phyloP scores from a whole-genome alignment of 1,284 basidiomycete genomes.

The Ganoderma lingzhi region DNA sequence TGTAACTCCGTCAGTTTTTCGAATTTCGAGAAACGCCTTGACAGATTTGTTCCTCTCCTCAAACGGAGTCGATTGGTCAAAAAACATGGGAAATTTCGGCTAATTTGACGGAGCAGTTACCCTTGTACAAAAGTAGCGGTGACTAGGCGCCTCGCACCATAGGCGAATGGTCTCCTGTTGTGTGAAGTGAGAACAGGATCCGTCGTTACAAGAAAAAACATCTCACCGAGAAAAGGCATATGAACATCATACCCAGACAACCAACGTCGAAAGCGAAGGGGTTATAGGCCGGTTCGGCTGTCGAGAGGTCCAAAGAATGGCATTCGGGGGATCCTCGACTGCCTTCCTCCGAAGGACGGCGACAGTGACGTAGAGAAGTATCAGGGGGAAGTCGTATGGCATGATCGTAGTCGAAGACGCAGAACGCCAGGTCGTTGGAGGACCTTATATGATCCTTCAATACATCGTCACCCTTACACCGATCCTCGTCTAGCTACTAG shows the following conservation, averaged over 20 bases:
- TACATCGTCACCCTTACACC: not conserved
- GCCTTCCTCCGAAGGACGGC: not conserved
- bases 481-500: not conserved
- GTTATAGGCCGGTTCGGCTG: constrained; percentile 11
- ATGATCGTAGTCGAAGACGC: constrained; percentile 1
- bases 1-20: too few relatives aligned
- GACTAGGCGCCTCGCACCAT: too few relatives aligned
- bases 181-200: not conserved
- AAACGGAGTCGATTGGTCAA: too few relatives aligned
- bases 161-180: constrained; percentile 8
- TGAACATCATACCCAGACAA: constrained; percentile 14
- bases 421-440: not conserved
- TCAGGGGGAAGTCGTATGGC: not conserved
- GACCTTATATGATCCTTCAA: not conserved
- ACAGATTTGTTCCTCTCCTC: too few relatives aligned
- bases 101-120: too few relatives aligned
- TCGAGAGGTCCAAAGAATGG: not conserved
- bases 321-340: not conserved
- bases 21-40: too few relatives aligned
- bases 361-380: not conserved
- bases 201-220: not conserved
- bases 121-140: too few relatives aligned
- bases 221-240: constrained; percentile 1
- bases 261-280: constrained; percentile 19
- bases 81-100: too few relatives aligned